Conservation (phyloP, 2,329 filamentous ascomycete genomes). For the Trichothecium sympodiale region DNA sequence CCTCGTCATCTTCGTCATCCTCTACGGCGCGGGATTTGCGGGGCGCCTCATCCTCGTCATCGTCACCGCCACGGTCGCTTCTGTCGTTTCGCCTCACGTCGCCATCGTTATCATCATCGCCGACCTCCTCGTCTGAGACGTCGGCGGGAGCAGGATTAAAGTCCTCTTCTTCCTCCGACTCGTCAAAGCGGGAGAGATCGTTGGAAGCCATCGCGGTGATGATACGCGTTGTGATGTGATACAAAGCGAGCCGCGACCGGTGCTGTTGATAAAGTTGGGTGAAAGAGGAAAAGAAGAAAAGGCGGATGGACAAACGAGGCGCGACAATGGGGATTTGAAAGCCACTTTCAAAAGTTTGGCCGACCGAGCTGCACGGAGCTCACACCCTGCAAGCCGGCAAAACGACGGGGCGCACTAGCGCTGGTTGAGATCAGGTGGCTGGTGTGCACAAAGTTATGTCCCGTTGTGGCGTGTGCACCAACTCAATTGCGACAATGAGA, state of each 20-base stretch:
- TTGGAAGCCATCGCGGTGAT: slow-evolving; percentile 36
- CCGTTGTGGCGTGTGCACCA: too few relatives aligned
- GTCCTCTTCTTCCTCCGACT: slow-evolving; percentile 70
- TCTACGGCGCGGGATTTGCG: slow-evolving; percentile 6
- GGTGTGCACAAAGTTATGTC: too few relatives aligned
- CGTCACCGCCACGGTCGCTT: slow-evolving; percentile 15
- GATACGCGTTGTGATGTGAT: slow-evolving; percentile 1
- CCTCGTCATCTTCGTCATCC: slow-evolving; percentile 22
- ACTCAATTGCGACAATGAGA: too few relatives aligned
- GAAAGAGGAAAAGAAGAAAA: slow-evolving; percentile 1
- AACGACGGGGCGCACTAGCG: too few relatives aligned
- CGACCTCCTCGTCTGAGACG: slow-evolving; percentile 50
- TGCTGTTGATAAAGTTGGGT: not conserved
- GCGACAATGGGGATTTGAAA: slow-evolving; percentile 1
- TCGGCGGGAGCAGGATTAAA: slow-evolving; percentile 78
- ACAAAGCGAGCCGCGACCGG: not conserved
- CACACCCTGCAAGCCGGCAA: too few relatives aligned
- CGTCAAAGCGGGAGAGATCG: slow-evolving; percentile 39
- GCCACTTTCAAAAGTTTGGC: not conserved
- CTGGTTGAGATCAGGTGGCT: too few relatives aligned
- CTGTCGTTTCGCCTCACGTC: slow-evolving; percentile 17
- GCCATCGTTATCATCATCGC: slow-evolving; percentile 29
- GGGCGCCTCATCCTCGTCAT: slow-evolving; percentile 19
- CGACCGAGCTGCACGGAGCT: too few relatives aligned
- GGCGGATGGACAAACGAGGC: not conserved